A percentile compares a stretch with the other conserved stretches of the same genome.
phyloP scores from a whole-genome alignment of 495 filamentous ascomycete species.

The Daldinia concentrica region DNA sequence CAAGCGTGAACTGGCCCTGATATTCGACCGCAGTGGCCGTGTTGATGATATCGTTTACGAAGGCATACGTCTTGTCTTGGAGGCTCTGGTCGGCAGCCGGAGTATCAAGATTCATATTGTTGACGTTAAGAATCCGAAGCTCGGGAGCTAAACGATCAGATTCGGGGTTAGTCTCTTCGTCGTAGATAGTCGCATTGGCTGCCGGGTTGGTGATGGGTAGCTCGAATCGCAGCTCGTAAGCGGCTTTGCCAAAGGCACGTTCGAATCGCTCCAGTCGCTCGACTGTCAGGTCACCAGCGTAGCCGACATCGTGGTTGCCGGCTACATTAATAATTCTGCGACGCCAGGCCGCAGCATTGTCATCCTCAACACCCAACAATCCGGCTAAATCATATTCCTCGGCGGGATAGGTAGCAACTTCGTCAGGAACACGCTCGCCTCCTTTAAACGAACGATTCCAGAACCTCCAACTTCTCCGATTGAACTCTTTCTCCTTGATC shows the following conservation, averaged over 20 bases:
- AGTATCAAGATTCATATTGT: constrained; percentile 89
- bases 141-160: constrained; percentile 62
- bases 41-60: constrained; percentile 76
- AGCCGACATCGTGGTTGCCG: constrained; percentile 96
- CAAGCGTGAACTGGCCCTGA: constrained; percentile 73
- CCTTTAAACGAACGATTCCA: constrained; percentile 84
- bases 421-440: constrained; percentile 71
- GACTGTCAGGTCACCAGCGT: constrained; percentile 84
- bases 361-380: constrained; percentile 53
- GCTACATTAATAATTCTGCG: constrained; percentile 84
- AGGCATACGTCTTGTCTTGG: constrained; percentile 76
- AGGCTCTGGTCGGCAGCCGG: constrained; percentile 72
- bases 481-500: constrained; percentile 87
- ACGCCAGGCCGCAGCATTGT: constrained; percentile 68
- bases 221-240: constrained; percentile 85
- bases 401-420: constrained; percentile 59
- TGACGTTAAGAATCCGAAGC: constrained; percentile 84
- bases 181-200: constrained; percentile 49
- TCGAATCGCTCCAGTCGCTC: constrained; percentile 81
- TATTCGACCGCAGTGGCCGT: constrained; percentile 73
- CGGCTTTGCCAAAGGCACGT: constrained; percentile 79
- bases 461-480: constrained; percentile 72
- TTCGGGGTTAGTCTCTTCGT: constrained; percentile 44
- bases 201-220: constrained; percentile 54
- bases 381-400: constrained; percentile 62